Conservation (phyloP, 2,329 filamentous ascomycete species). For the Penicillium sp. region DNA sequence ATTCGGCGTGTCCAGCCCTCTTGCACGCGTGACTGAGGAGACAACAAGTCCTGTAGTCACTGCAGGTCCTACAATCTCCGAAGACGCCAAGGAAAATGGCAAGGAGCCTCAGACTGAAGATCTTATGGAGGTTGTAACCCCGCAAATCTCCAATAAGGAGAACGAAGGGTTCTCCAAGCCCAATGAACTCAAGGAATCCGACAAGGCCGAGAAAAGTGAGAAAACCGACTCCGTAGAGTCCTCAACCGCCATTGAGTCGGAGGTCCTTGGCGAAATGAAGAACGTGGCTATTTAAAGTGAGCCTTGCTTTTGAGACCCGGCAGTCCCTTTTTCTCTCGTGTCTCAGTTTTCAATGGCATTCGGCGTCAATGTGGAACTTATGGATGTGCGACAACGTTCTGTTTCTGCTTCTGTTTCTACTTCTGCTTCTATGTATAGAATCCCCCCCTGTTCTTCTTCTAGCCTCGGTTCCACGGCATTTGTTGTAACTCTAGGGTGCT, state of each 20-base stretch:
- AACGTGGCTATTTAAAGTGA: constrained; percentile 39
- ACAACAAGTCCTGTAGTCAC: constrained; percentile 31
- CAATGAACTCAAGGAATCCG: constrained; percentile 21
- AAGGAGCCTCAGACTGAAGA: constrained; percentile 31
- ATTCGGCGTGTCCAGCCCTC: constrained; percentile 38
- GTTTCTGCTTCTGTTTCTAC: background rate
- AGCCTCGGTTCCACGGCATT: constrained; percentile 21
- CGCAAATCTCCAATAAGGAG: constrained; percentile 30
- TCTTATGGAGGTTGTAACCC: constrained; percentile 36
- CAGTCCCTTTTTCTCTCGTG: constrained; percentile 6
- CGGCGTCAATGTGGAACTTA: constrained; percentile 3
- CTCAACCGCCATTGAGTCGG: constrained; percentile 29
- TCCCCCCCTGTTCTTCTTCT: constrained; percentile 18
- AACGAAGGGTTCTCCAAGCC: constrained; percentile 23
- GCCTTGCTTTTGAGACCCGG: constrained; percentile 10
- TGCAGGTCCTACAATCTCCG: constrained; percentile 29
- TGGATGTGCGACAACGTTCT: constrained; percentile 17
- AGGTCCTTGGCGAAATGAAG: constrained; percentile 42
- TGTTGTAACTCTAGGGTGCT: constrained; percentile 24
- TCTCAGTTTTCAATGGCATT: constrained; percentile 13
- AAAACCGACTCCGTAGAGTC: constrained; percentile 20
- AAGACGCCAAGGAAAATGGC: constrained; percentile 24
- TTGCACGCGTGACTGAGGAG: constrained; percentile 42
- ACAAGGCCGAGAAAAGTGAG: constrained; percentile 24
- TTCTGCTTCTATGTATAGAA: constrained; percentile 29